Evolutionary conservation across 1,139 yeast genomes (phyloP).

Genomic region (Pichia sp.): DNA sequence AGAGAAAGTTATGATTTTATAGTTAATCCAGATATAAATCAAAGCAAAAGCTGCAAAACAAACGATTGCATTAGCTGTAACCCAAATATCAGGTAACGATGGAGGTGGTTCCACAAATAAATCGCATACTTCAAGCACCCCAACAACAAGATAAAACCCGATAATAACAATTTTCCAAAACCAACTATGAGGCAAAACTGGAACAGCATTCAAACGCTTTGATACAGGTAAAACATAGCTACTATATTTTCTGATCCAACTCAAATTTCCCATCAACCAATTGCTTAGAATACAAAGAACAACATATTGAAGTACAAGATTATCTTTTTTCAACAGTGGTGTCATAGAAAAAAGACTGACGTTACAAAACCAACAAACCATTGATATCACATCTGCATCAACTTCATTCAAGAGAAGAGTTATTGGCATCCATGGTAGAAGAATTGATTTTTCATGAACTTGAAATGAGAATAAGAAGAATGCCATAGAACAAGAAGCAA

Average conservation of each 20-base stretch:
- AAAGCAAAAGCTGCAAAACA: slow-evolving; percentile 70
- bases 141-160: slow-evolving; percentile 51
- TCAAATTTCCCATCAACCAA: slow-evolving; percentile 71
- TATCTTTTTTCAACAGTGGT: slow-evolving; percentile 79
- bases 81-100: slow-evolving; percentile 78
- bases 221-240: slow-evolving; percentile 26
- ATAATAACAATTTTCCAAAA: slow-evolving; percentile 53
- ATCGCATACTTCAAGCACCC: slow-evolving; percentile 50
- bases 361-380: slow-evolving; percentile 83
- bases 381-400: slow-evolving; percentile 53
- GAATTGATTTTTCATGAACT: slow-evolving; percentile 88
- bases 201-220: slow-evolving; percentile 31
- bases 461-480: slow-evolving; percentile 89
- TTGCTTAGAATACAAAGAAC: slow-evolving; percentile 59
- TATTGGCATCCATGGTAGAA: slow-evolving; percentile 82
- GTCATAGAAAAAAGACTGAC: slow-evolving; percentile 79
- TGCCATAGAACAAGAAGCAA: slow-evolving; percentile 79
- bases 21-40: slow-evolving; percentile 73
- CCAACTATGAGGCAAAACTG: slow-evolving; percentile 42
- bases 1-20: slow-evolving; percentile 35
- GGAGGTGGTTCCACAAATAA: slow-evolving; percentile 44
- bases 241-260: slow-evolving; percentile 37
- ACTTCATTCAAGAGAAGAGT: slow-evolving; percentile 58
- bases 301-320: slow-evolving; percentile 61
- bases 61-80: slow-evolving; percentile 61